Evolutionary conservation across 768 basidiomycete species (phyloP).

Genomic region (Tephrocybe sp.): DNA sequence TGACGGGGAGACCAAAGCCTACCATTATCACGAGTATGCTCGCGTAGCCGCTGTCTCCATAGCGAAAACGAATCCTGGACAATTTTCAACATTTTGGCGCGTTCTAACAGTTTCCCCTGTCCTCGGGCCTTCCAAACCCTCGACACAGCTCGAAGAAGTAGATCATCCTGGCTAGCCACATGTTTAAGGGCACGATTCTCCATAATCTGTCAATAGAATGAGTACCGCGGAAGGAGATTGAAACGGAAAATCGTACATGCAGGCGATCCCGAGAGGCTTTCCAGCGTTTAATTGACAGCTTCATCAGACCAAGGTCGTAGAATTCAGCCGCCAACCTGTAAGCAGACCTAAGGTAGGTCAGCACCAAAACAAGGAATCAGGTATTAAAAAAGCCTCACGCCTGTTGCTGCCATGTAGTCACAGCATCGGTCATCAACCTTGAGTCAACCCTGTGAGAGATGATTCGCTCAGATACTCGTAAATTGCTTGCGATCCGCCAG

Average conservation of each 20-base stretch:
- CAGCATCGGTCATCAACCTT: constrained; percentile 46
- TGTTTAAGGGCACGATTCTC: constrained; percentile 59
- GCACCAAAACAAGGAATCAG: too few species aligned
- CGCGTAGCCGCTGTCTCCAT: constrained; percentile 50
- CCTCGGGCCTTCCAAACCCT: constrained; percentile 72
- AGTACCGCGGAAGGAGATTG: not conserved
- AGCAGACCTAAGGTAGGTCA: constrained; percentile 37
- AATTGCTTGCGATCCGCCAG: constrained; percentile 52
- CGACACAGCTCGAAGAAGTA: constrained; percentile 57
- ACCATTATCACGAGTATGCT: constrained; percentile 49
- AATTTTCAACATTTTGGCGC: constrained; percentile 46
- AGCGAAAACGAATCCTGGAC: constrained; percentile 44
- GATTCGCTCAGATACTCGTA: constrained; percentile 44
- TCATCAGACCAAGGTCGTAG: constrained; percentile 42
- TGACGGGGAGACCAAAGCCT: constrained; percentile 1
- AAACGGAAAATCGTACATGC: constrained; percentile 38
- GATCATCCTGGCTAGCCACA: constrained; percentile 53
- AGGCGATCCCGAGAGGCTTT: constrained; percentile 48
- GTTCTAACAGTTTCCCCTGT: constrained; percentile 56
- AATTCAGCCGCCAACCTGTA: constrained; percentile 43
- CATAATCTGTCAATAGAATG: constrained; percentile 39
- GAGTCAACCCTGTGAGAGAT: constrained; percentile 44
- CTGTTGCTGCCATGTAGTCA: constrained; percentile 50
- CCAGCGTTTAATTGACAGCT: constrained; percentile 53
- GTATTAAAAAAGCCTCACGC: constrained; percentile 23